Evolutionary conservation across 139 green algal genomes (phyloP), one percentile per base, ranked within the genome.

Genomic region (Chlamydomonas incerta): DNA sequence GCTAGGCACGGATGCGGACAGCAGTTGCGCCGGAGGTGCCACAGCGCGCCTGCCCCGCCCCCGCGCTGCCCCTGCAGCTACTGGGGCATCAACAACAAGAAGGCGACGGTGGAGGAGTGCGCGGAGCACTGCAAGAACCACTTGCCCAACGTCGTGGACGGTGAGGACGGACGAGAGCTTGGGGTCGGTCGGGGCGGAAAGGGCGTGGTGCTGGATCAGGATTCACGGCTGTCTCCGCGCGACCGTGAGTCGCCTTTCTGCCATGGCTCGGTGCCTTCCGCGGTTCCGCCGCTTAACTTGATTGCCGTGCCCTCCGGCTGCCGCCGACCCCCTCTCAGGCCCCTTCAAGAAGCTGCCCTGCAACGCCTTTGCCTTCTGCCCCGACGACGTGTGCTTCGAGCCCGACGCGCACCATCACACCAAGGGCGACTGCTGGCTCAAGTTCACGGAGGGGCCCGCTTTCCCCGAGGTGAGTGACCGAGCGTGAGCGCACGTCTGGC

Each of bases 371-470:
- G 88, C 89, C 0, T 98, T 72, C 55, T 98, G 96, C 80, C 67
- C 90, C 4, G 83, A 90, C 3, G 87, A 92, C 0, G 85, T 75
- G 23, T 98, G 96, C 88, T 98, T 96, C 85, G 96, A 98, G 89
- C 92, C 96, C 0, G 96, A 98, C 80, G 93, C 91, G 1, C 96
- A 98, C 89, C 74, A 92, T 13, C 96, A 98, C 91, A 90, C 83
- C 10, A 90, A 92, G 55, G 94, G 94, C 1, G 93, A 98, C 90
- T 98, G 95, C 88, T 98, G 96, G 96, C 91, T 98, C n/a, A 98
- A 98, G 80, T 97, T 96, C 76, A 94, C 92, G 8, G 94, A 97
- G 77, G 91, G 89, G 14, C 95, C 95, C 20, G 92, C 93, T 26
- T 73, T 28, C 18, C 93, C 95, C 3, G 91, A 98, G 88, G 91